A percentile compares a stretch with the other conserved stretches of the same genome.
These are phyloP conservation scores for Populus hybrid DNA, from an alignment of 441 rosid genomes.

Conservation along the genomic window DNA sequence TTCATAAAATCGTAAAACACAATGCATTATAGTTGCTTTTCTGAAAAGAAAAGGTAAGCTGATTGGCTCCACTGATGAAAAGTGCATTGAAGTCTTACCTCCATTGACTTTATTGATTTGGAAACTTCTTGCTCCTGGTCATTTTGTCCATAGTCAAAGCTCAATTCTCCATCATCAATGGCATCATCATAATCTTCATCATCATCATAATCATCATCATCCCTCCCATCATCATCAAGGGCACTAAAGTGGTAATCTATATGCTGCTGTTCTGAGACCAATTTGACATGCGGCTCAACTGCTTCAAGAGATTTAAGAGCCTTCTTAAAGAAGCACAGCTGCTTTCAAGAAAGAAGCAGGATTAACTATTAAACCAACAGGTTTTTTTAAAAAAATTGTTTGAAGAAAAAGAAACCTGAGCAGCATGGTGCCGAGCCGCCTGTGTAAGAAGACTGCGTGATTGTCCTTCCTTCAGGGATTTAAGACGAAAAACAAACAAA, in stretches of 20 bases:
- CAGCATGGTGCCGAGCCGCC: slow-evolving; percentile 95
- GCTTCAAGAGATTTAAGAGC: slow-evolving; percentile 84
- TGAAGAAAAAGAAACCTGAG: slow-evolving; percentile 62
- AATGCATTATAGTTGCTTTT: background rate
- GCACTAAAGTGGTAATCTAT: slow-evolving; percentile 76
- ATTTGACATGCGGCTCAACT: slow-evolving; percentile 64
- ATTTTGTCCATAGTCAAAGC: slow-evolving; percentile 67
- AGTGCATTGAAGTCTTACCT: slow-evolving; percentile 42
- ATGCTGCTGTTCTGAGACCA: slow-evolving; percentile 69
- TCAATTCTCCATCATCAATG: slow-evolving; percentile 72
- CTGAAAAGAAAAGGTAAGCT: background rate
- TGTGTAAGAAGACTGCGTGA: slow-evolving; percentile 91
- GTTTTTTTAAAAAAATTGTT: background rate
- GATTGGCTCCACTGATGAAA: slow-evolving; percentile 13
- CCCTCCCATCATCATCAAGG: slow-evolving; percentile 58
- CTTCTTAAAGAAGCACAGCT: slow-evolving; percentile 76
- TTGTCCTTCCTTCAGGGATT: slow-evolving; percentile 92
- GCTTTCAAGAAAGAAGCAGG: slow-evolving; percentile 27
- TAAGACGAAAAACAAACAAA: slow-evolving; percentile 76
- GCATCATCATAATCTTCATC: slow-evolving; percentile 40
- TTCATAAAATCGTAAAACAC: slow-evolving; percentile 4
- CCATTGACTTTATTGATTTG: slow-evolving; percentile 45
- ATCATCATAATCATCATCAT: slow-evolving; percentile 30
- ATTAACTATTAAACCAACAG: slow-evolving; percentile 4
- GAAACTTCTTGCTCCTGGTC: slow-evolving; percentile 49